phyloP scores from a whole-genome alignment of 495 filamentous ascomycete genomes.

The Talaromyces borbonicus region DNA sequence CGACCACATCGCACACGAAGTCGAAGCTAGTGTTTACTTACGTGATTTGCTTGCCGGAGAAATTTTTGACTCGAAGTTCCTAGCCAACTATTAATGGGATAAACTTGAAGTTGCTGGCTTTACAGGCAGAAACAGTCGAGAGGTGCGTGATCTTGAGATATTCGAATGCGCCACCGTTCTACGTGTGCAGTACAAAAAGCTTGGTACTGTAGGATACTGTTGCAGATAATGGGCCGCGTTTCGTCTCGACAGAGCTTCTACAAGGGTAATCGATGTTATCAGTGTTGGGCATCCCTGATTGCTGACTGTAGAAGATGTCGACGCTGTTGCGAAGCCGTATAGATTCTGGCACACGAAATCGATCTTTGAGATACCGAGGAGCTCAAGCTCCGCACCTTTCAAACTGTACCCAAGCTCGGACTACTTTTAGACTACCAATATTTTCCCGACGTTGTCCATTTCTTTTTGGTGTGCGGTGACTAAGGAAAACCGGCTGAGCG shows the following conservation, averaged over 20 bases:
- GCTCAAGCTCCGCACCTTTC: slow-evolving; percentile 38
- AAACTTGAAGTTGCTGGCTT: slow-evolving; percentile 33
- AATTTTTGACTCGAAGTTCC: slow-evolving; percentile 23
- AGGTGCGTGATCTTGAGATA: slow-evolving; percentile 43
- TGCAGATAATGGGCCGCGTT: slow-evolving; percentile 51
- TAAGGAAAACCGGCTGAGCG: slow-evolving; percentile 1
- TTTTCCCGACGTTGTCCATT: slow-evolving; percentile 46
- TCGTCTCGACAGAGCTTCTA: slow-evolving; percentile 31
- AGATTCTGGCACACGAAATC: slow-evolving; percentile 48
- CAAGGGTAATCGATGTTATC: slow-evolving; percentile 45
- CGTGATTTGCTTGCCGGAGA: slow-evolving; percentile 39
- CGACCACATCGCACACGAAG: slow-evolving; percentile 40
- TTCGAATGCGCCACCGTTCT: slow-evolving; percentile 37
- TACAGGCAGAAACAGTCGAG: slow-evolving; percentile 27
- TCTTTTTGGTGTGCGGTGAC: slow-evolving; percentile 37
- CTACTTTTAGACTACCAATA: slow-evolving; percentile 48
- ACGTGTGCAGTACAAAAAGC: slow-evolving; percentile 24
- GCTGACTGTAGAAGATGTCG: slow-evolving; percentile 40
- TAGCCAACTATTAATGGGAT: slow-evolving; percentile 18
- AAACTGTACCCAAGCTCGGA: slow-evolving; percentile 27
- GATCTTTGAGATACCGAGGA: slow-evolving; percentile 40
- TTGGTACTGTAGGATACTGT: slow-evolving; percentile 52
- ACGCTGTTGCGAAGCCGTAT: slow-evolving; percentile 42
- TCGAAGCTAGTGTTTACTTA: slow-evolving; percentile 38
- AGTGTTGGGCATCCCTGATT: slow-evolving; percentile 44